Evolutionary conservation across 345 rosid species (phyloP).

Genomic region (Arabis alpina): DNA sequence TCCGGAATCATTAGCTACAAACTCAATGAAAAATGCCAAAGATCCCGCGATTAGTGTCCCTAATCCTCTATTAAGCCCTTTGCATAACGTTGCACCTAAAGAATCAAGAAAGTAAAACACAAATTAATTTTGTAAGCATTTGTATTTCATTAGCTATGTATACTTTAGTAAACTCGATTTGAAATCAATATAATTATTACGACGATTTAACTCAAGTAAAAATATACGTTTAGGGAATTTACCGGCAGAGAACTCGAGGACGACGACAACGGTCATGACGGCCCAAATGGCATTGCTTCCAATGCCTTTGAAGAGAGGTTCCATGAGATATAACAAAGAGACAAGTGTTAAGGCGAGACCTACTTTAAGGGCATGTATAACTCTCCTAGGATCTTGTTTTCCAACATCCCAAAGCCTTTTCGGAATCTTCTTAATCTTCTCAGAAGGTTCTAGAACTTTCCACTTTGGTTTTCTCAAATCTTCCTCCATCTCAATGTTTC

Average conservation of each 20-base stretch:
- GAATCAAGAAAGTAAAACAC: constrained; percentile 1
- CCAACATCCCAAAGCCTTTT: constrained; percentile 56
- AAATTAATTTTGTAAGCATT: neutral
- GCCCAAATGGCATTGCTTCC: constrained; percentile 85
- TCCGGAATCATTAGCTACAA: constrained; percentile 57
- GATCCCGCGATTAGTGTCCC: constrained; percentile 79
- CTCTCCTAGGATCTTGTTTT: constrained; percentile 78
- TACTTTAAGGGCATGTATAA: constrained; percentile 80
- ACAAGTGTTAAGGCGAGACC: constrained; percentile 74
- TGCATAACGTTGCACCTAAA: constrained; percentile 81
- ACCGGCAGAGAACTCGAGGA: constrained; percentile 88
- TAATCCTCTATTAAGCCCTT: constrained; percentile 83
- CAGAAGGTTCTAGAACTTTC: constrained; percentile 25
- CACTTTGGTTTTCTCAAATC: constrained; percentile 38
- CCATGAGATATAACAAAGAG: constrained; percentile 65
- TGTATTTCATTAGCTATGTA: too few relatives aligned
- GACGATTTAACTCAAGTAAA: too few relatives aligned
- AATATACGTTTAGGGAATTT: neutral
- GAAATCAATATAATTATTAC: too few relatives aligned
- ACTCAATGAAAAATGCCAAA: constrained; percentile 68
- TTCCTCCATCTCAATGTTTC: constrained; percentile 36
- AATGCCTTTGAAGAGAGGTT: constrained; percentile 65
- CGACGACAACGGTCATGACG: constrained; percentile 91
- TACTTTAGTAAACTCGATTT: too few relatives aligned
- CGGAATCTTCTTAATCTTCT: constrained; percentile 50